Evolutionary conservation across 805 yeast species (phyloP).

Genomic region (Komagataella kurtzmanii): DNA sequence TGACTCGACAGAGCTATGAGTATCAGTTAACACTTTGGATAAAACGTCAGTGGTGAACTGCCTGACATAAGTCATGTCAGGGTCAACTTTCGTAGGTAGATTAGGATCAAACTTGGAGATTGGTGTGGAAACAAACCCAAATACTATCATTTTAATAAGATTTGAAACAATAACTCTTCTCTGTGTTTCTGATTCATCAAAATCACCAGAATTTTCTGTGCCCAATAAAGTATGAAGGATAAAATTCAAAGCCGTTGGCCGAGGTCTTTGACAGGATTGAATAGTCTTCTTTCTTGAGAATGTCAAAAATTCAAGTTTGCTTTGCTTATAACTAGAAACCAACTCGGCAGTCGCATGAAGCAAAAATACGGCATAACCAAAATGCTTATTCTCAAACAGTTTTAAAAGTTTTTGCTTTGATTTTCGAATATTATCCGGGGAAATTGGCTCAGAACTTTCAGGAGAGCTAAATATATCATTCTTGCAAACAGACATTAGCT

Average conservation of each 20-base stretch:
- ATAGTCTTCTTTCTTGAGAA: constrained; percentile 44
- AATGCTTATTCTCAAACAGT: constrained; percentile 34
- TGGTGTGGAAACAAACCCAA: constrained; percentile 49
- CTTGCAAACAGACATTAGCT: constrained; percentile 35
- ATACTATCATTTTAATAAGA: constrained; percentile 46
- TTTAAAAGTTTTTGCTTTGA: constrained; percentile 11
- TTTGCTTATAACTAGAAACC: constrained; percentile 63
- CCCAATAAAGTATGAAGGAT: constrained; percentile 59
- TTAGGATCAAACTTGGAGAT: constrained; percentile 30
- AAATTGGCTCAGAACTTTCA: constrained; percentile 7
- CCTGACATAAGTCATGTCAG: constrained; percentile 61
- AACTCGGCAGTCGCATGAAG: constrained; percentile 59
- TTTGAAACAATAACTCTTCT: constrained; percentile 46
- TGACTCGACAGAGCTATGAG: constrained; percentile 19
- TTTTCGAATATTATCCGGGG: constrained; percentile 6
- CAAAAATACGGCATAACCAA: constrained; percentile 55
- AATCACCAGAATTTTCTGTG: constrained; percentile 16
- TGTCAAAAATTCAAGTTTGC: constrained; percentile 72
- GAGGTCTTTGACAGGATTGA: constrained; percentile 39
- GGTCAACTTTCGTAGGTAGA: constrained; percentile 41
- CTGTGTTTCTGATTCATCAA: constrained; percentile 24
- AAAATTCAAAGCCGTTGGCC: constrained; percentile 66
- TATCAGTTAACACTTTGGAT: constrained; percentile 46
- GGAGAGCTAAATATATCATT: constrained; percentile 12
- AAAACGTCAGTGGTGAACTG: constrained; percentile 61